Evolutionary conservation across 2,329 filamentous ascomycete genomes (phyloP), one percentile per base, ranked within the genome.

Genomic region (Allantophomopsis lycopodina): DNA sequence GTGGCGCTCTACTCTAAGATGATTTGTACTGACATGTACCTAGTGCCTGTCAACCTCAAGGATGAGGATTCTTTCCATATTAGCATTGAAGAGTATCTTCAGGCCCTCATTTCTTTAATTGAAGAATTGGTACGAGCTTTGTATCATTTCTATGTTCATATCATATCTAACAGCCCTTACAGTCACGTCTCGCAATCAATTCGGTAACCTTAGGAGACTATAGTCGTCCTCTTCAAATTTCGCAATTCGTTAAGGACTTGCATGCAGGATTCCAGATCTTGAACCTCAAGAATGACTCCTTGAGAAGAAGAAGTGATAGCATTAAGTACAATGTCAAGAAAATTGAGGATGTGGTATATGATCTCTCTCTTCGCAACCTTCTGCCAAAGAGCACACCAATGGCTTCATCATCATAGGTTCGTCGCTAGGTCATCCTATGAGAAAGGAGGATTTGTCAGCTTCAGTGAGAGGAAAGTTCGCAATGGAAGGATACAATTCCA

Each of bases 311-410:
- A 45, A 86, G 85, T 41, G 91, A 98, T 62, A 83, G 81, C 5
- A 83, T 98, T 61, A 98, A 98, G 69, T 98, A 98, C 57, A 81
- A 83, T 52, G 86, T 98, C 54, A 98, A 96, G 70, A 89, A 94
- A 59, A 86, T 95, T 11, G 91, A 98, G 66, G 91, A 96, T 56
- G 87, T 98, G 11, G 89, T 96, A 38, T 98, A 98, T 55, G 91
- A 98, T 58, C 65, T 98, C 41, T 89, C 84, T 17, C 64, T 98
- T 55, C 74, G 91, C 43, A 89, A 91, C 38, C 60, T 96, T 54
- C 69, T 93, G 37, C 75, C 80, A 31, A 55, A 48, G 32, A 40
- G 47, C 18, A 45, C 37, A 34, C 30, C n/a, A 28, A 28, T 28
- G 23, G 23, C 23, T 28, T 28, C 23, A 28, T 28, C 7, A 28